Conservation (phyloP, 345 rosid species). For the Populus ilicifolia region DNA sequence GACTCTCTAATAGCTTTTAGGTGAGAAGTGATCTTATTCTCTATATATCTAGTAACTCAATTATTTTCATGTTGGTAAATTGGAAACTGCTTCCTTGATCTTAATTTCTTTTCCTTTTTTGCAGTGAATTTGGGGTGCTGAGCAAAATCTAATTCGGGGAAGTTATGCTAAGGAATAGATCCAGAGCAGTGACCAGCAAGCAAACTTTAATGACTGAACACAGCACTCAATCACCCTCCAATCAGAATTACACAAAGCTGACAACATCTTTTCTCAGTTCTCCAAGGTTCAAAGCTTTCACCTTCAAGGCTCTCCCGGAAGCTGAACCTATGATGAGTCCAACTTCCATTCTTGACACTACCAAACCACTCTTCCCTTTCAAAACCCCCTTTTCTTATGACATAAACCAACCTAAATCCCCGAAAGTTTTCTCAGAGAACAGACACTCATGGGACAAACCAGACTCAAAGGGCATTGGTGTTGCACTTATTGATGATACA, state of each 20-base stretch:
- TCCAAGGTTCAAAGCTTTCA: slow-evolving; percentile 52
- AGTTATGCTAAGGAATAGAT: slow-evolving; percentile 50
- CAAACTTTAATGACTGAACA: slow-evolving; percentile 65
- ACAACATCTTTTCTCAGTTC: slow-evolving; percentile 43
- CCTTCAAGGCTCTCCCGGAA: slow-evolving; percentile 40
- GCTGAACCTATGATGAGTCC: slow-evolving; percentile 50
- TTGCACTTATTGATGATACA: slow-evolving; percentile 46
- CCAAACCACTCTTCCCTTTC: slow-evolving; percentile 39
- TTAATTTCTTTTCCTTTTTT: neutral
- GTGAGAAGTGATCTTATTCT: slow-evolving; percentile 16
- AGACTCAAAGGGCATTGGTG: slow-evolving; percentile 48
- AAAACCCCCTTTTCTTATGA: slow-evolving; percentile 32
- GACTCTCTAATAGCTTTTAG: slow-evolving; percentile 5
- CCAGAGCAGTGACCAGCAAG: slow-evolving; percentile 47
- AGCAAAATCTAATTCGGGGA: neutral
- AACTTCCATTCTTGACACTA: slow-evolving; percentile 54
- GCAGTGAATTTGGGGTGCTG: neutral
- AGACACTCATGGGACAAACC: slow-evolving; percentile 24
- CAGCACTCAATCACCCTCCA: slow-evolving; percentile 31
- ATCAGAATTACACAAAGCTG: slow-evolving; percentile 25
- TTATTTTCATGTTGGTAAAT: neutral
- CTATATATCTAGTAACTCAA: too few species aligned
- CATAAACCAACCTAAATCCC: slow-evolving; percentile 31
- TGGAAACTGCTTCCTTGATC: neutral
- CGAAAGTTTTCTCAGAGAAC: slow-evolving; percentile 22